Evolutionary conservation across 345 rosid genomes (phyloP), one percentile per base, ranked within the genome.

Genomic region (Eucalyptus regnans): DNA sequence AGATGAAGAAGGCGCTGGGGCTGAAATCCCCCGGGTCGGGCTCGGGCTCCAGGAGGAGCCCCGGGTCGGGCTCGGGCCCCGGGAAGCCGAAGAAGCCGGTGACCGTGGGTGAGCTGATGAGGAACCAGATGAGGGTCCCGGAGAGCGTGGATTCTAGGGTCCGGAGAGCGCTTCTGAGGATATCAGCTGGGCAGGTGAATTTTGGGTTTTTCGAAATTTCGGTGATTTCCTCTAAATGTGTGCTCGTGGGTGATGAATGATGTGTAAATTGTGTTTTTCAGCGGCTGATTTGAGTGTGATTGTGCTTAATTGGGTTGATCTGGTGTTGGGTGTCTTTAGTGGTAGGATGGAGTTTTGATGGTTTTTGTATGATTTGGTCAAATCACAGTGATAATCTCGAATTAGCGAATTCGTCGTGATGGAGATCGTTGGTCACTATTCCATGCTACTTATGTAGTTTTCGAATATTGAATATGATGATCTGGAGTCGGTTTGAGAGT

Each of bases 1-100:
- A 95, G 93, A 95, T 98, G 98, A 98, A 98, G 95, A 98, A 95
- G 88, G 99, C 99, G 25, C 91, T 98, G 37, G 99, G 99, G 44
- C 91, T 98, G 90, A 95, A 92, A 91, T 96, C 98, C 6, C 97
- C 99, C 1, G 88, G 58, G 2, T 52, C 58, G 2, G 88, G 94
- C 37, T 94, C 97, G 31, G 95, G 92, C 88, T 93, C 99, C 20
- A 95, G 88, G 89, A 96, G 92, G 91, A 95, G 96, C 58, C 95
- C 96, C 44, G 95, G 97, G 4, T 94, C 96, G 52, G 96, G 95
- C n/a, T 94, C 97, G 12, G 95, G 94, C 31, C 91, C 81, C 68
- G 96, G 93, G 44, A 96, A 95, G 92, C 37, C 91, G 50, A 96
- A 90, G 92, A 94, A 92, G 86, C 93, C 97, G 48, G 87, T 95